phyloP scores from a whole-genome alignment of 169 alveolate species.

The Ichthyophthirius multifiliis region DNA sequence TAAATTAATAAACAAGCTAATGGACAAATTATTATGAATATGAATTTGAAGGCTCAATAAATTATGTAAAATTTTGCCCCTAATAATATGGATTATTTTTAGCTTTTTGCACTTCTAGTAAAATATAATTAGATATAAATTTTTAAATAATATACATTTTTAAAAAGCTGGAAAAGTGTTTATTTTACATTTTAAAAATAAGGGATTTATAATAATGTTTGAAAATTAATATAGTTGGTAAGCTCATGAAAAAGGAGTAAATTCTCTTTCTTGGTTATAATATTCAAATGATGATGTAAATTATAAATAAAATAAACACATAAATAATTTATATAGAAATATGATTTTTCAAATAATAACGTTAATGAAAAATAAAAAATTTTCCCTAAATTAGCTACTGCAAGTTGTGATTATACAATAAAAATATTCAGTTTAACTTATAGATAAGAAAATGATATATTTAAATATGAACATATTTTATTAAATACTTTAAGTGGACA shows the following conservation, averaged over 20 bases:
- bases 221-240: slow-evolving; percentile 56
- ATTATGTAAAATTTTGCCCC: slow-evolving; percentile 50
- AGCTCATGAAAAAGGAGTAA: slow-evolving; percentile 81
- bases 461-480: slow-evolving; percentile 38
- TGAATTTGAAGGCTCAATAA: neutral
- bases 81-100: slow-evolving; percentile 81
- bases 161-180: too few relatives aligned
- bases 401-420: slow-evolving; percentile 84
- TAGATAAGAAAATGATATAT: slow-evolving; percentile 61
- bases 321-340: slow-evolving; percentile 31
- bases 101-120: slow-evolving; percentile 79
- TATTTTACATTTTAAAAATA: neutral
- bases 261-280: slow-evolving; percentile 84
- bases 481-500: slow-evolving; percentile 60
- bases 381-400: slow-evolving; percentile 78
- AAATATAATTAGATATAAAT: slow-evolving; percentile 60
- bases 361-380: slow-evolving; percentile 39
- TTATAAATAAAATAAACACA: neutral
- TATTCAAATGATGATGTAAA: neutral
- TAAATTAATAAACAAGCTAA: neutral
- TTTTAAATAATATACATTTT: too few relatives aligned
- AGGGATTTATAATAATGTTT: slow-evolving; percentile 39
- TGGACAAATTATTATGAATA: neutral
- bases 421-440: slow-evolving; percentile 80
- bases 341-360: neutral